Percentiles rank a stretch among this genome's conserved stretches.
Evolutionary conservation across 164 flowering plant genomes (phyloP).

Genomic region (Saururus chinensis): DNA sequence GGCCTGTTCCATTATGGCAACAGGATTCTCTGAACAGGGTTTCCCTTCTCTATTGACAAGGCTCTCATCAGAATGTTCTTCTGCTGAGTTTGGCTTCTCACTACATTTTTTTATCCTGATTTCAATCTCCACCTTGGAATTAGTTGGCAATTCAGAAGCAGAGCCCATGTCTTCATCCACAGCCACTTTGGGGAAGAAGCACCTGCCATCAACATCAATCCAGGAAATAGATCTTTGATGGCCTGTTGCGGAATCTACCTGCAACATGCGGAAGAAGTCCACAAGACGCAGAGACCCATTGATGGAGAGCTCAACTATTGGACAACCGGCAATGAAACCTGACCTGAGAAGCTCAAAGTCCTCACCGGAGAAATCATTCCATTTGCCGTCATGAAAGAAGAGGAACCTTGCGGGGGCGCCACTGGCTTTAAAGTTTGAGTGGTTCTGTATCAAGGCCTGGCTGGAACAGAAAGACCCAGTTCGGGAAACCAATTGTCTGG

Average conservation of each 20-base stretch:
- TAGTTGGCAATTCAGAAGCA: background rate
- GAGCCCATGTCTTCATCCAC: background rate
- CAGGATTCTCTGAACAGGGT: background rate
- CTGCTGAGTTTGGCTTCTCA: conserved; percentile 2
- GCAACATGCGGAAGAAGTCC: conserved; percentile 13
- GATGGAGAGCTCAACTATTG: background rate
- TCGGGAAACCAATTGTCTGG: background rate
- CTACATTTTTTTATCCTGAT: conserved; percentile 1
- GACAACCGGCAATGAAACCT: conserved; percentile 6
- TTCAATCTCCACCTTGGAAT: conserved; percentile 19
- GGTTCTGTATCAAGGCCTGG: conserved; percentile 9
- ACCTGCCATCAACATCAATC: conserved; percentile 11
- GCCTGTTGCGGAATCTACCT: conserved; percentile 4
- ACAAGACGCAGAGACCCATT: conserved; percentile 9
- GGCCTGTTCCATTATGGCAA: background rate
- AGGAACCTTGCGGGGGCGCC: conserved; percentile 9
- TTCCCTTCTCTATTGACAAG: background rate
- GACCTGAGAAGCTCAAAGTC: conserved; percentile 1
- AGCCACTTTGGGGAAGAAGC: conserved; percentile 11
- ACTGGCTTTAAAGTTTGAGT: conserved; percentile 5
- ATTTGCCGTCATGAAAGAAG: conserved; percentile 1
- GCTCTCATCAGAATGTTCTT: conserved; percentile 13
- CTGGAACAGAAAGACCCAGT: background rate
- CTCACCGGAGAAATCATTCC: conserved; percentile 7
- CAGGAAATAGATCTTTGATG: conserved; percentile 10